Percentiles rank a stretch among this genome's conserved stretches.
These are phyloP conservation scores for Tetracladium marchalianum DNA, from an alignment of 495 filamentous ascomycete genomes.

Conservation along the genomic window DNA sequence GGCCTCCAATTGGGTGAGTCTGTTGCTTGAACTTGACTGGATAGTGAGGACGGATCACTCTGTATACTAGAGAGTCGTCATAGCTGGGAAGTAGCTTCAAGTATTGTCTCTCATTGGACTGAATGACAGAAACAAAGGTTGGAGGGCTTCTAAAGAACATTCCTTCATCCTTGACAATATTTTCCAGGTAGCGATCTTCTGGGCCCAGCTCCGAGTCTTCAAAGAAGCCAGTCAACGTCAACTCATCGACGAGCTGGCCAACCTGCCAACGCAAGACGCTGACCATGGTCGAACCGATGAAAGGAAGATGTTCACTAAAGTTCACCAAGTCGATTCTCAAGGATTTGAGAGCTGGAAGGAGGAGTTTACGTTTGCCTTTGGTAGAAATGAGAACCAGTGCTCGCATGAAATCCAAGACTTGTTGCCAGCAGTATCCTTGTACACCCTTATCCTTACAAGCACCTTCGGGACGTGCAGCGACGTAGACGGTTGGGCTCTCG, in stretches of 20 bases:
- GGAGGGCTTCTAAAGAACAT: slow-evolving; percentile 27
- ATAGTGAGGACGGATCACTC: slow-evolving; percentile 6
- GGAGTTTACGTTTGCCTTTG: slow-evolving; percentile 19
- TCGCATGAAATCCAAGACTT: slow-evolving; percentile 33
- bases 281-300: slow-evolving; percentile 24
- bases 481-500: slow-evolving; percentile 19
- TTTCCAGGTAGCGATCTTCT: slow-evolving; percentile 25
- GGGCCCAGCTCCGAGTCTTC: slow-evolving; percentile 19
- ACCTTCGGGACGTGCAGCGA: slow-evolving; percentile 25
- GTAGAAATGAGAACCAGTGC: slow-evolving; percentile 13
- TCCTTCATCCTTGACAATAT: slow-evolving; percentile 35
- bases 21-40: slow-evolving; percentile 17
- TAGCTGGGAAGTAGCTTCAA: slow-evolving; percentile 21
- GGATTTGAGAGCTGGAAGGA: slow-evolving; percentile 30
- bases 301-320: slow-evolving; percentile 27
- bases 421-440: slow-evolving; percentile 37
- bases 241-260: slow-evolving; percentile 32
- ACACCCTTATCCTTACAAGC: slow-evolving; percentile 29
- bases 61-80: slow-evolving; percentile 2
- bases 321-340: slow-evolving; percentile 39
- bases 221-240: slow-evolving; percentile 32
- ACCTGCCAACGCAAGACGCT: slow-evolving; percentile 30
- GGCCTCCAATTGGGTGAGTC: slow-evolving; percentile 28
- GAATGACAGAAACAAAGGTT: slow-evolving; percentile 23
- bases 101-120: not conserved